A percentile compares a stretch with the other conserved stretches of the same genome.
Conservation (phyloP, 495 filamentous ascomycete species). For the Tetracladium setigerum region DNA sequence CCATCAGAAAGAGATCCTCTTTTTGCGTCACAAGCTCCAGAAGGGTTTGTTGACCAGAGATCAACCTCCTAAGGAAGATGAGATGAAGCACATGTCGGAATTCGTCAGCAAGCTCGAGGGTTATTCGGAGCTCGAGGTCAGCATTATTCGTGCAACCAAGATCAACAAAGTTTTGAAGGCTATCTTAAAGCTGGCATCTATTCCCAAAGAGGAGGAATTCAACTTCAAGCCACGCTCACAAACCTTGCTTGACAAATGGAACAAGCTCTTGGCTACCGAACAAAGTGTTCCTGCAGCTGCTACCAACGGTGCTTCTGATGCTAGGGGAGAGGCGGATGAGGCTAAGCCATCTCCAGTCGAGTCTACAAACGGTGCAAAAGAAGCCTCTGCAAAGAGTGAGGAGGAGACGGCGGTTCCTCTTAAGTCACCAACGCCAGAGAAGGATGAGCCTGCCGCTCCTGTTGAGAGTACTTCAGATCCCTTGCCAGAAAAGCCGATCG, state of each 20-base stretch:
- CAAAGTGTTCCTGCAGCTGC: conserved; percentile 32
- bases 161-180: conserved; percentile 92
- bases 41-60: conserved; percentile 82
- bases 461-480: conserved; percentile 7
- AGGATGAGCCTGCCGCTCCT: conserved; percentile 23
- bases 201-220: conserved; percentile 80
- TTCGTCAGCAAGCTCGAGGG: conserved; percentile 74
- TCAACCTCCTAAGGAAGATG: conserved; percentile 73
- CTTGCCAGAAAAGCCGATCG: conserved; percentile 4
- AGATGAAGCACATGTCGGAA: conserved; percentile 77
- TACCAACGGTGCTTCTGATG: conserved; percentile 29
- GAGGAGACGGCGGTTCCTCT: conserved; percentile 26
- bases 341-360: conserved; percentile 29
- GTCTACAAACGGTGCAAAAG: conserved; percentile 25
- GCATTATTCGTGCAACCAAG: conserved; percentile 78
- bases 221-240: conserved; percentile 74
- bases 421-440: conserved; percentile 28
- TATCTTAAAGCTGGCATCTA: conserved; percentile 72
- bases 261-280: conserved; percentile 60
- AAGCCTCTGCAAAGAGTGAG: conserved; percentile 17
- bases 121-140: conserved; percentile 71
- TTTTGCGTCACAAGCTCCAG: conserved; percentile 83
- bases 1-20: conserved; percentile 60
- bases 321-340: conserved; percentile 32
- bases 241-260: conserved; percentile 72